Conservation (phyloP, 148 eudicot species). For the Fagopyrum tataricum region DNA sequence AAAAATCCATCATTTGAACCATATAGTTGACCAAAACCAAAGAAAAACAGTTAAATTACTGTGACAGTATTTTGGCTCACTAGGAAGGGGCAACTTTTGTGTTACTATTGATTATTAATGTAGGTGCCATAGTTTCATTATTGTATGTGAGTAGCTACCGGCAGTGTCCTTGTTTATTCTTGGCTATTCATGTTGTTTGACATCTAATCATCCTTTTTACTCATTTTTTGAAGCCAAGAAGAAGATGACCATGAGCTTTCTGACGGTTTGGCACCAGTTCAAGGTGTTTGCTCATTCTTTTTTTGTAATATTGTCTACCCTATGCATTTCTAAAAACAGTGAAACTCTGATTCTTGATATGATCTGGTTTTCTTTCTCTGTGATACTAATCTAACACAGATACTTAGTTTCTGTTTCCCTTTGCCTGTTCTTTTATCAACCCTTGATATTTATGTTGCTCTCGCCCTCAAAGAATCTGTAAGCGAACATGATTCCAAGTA, state of each 20-base stretch:
- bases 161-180: neutral
- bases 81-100: neutral
- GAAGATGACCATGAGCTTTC: constrained; percentile 43
- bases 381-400: neutral
- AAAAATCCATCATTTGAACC: neutral
- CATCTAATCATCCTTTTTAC: neutral
- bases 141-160: neutral
- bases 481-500: neutral
- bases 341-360: neutral
- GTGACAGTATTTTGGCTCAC: neutral
- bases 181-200: neutral
- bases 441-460: neutral
- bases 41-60: neutral
- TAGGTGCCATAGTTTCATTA: neutral
- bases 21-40: neutral
- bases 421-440: neutral
- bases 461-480: neutral
- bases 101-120: neutral
- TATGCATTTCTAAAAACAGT: neutral
- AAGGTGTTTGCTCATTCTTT: constrained; percentile 43
- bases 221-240: constrained; percentile 37
- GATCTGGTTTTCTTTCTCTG: neutral
- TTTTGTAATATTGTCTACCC: neutral
- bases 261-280: constrained; percentile 42
- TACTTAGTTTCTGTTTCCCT: neutral